These are phyloP conservation scores for Aspergillus quadricinctus DNA, from an alignment of 2,329 filamentous ascomycete species.

Conservation along the genomic window DNA sequence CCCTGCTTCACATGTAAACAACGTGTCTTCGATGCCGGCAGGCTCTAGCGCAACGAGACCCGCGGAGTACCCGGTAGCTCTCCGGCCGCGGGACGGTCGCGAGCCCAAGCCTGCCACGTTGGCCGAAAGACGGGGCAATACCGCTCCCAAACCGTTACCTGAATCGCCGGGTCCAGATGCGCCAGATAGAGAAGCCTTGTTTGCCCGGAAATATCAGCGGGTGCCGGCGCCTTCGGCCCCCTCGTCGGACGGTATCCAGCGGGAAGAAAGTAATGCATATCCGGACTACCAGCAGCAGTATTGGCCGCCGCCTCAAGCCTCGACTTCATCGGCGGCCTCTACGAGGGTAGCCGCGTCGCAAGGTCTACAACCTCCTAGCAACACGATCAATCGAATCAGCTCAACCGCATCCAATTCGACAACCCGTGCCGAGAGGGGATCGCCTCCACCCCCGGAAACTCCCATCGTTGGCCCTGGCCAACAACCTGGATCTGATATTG, in stretches of 20 bases:
- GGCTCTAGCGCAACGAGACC: slow-evolving; percentile 25
- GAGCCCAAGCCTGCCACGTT: slow-evolving; percentile 58
- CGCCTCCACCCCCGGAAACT: slow-evolving; percentile 91
- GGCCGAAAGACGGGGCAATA: slow-evolving; percentile 72
- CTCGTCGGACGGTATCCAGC: slow-evolving; percentile 18
- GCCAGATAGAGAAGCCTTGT: slow-evolving; percentile 74
- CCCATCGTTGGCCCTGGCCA: slow-evolving; percentile 70
- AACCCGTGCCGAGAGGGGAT: slow-evolving; percentile 84
- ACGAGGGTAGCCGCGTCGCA: slow-evolving; percentile 22
- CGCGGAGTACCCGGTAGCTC: slow-evolving; percentile 36
- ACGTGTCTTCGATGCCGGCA: slow-evolving; percentile 26
- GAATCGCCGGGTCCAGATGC: slow-evolving; percentile 74
- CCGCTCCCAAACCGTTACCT: slow-evolving; percentile 68
- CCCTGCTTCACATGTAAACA: slow-evolving; percentile 14
- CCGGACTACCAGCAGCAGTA: slow-evolving; percentile 58
- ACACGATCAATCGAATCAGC: slow-evolving; percentile 57
- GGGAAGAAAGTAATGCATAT: slow-evolving; percentile 39
- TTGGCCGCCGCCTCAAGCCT: slow-evolving; percentile 52
- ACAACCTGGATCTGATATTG: slow-evolving; percentile 75
- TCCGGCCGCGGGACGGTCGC: slow-evolving; percentile 44
- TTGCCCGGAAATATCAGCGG: slow-evolving; percentile 58
- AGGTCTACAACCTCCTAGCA: slow-evolving; percentile 48
- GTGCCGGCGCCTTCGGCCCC: slow-evolving; percentile 33
- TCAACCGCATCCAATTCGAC: slow-evolving; percentile 93
- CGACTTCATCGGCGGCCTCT: slow-evolving; percentile 18